Evolutionary conservation across 495 filamentous ascomycete genomes (phyloP).

Genomic region (Annulohypoxylon moriforme): DNA sequence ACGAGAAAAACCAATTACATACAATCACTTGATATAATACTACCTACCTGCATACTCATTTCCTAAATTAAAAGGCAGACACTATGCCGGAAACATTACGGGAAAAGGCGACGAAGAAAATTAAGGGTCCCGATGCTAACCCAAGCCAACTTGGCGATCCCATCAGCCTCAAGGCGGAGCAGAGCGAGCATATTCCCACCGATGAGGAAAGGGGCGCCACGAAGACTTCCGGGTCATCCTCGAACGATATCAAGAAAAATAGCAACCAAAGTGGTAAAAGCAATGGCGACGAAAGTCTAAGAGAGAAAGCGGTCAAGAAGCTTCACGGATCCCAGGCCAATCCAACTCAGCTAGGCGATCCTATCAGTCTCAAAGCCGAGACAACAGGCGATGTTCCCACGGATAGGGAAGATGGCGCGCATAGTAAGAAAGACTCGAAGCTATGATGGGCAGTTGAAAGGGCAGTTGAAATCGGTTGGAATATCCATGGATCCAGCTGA

Average conservation of each 20-base stretch:
- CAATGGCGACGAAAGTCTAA: conserved; percentile 30
- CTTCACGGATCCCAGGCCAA: conserved; percentile 52
- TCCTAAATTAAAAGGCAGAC: background rate
- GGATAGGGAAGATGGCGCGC: conserved; percentile 31
- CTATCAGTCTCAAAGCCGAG: conserved; percentile 57
- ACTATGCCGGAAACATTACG: conserved; percentile 49
- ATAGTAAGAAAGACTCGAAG: conserved; percentile 39
- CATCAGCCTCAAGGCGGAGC: conserved; percentile 57
- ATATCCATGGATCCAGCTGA: too few species aligned
- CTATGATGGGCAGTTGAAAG: too few species aligned
- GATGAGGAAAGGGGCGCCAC: conserved; percentile 36
- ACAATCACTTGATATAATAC: background rate
- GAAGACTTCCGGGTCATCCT: conserved; percentile 4
- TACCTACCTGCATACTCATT: background rate
- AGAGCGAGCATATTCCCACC: conserved; percentile 42
- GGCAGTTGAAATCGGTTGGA: too few species aligned
- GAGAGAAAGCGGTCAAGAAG: conserved; percentile 52
- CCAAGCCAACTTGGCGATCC: conserved; percentile 58
- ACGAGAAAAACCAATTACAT: background rate
- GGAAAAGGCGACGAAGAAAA: conserved; percentile 52
- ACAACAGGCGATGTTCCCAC: conserved; percentile 42
- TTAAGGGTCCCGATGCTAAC: conserved; percentile 53
- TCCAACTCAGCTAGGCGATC: conserved; percentile 56
- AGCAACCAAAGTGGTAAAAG: background rate
- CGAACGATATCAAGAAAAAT: background rate